These are phyloP conservation scores for Trichoderma afroharzianum DNA, from an alignment of 2,329 filamentous ascomycete species.

Conservation along the genomic window DNA sequence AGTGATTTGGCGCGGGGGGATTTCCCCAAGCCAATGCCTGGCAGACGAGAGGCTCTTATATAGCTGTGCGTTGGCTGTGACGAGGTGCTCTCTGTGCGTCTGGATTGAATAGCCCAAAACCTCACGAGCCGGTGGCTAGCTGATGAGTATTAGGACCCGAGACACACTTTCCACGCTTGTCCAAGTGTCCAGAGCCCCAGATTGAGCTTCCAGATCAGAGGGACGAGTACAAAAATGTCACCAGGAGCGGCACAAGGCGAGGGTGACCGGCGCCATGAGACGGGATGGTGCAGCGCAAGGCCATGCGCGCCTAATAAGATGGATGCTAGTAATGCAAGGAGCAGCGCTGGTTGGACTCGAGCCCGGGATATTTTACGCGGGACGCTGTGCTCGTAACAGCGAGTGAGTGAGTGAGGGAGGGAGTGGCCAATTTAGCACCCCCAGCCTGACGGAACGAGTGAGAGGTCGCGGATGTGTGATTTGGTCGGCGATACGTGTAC, in stretches of 20 bases:
- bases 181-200: neutral
- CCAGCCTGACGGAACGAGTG: conserved; percentile 32
- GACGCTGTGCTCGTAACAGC: neutral
- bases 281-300: neutral
- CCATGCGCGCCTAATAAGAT: neutral
- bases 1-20: neutral
- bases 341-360: neutral
- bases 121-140: neutral
- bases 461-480: conserved; percentile 30
- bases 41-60: neutral
- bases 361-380: neutral
- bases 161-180: neutral
- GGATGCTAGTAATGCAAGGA: neutral
- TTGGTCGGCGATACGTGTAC: neutral
- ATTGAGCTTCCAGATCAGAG: neutral
- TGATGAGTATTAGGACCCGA: neutral
- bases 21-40: neutral
- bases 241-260: neutral
- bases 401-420: neutral
- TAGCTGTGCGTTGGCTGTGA: neutral
- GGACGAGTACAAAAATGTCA: neutral
- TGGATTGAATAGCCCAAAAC: neutral
- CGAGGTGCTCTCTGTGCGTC: neutral
- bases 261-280: neutral
- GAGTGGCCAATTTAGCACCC: neutral